These are phyloP conservation scores for Torulaspora indica DNA, from an alignment of 805 yeast species.

Conservation along the genomic window DNA sequence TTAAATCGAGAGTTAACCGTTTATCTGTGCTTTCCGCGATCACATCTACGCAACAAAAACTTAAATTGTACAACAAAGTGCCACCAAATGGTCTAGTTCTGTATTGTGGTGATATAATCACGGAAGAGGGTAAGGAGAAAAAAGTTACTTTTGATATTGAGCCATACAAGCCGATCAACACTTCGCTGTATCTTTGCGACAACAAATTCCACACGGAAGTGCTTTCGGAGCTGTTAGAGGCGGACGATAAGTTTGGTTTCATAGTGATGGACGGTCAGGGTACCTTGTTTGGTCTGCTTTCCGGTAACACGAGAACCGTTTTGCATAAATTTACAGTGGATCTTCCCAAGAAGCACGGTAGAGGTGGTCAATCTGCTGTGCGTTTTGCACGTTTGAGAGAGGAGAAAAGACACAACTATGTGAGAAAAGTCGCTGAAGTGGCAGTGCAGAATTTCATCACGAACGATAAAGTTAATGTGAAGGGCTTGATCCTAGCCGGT, in stretches of 20 bases:
- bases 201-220: slow-evolving; percentile 98
- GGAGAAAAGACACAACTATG: slow-evolving; percentile 97
- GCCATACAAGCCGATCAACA: slow-evolving; percentile 98
- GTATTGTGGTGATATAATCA: slow-evolving; percentile 97
- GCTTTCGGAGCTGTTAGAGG: slow-evolving; percentile 84
- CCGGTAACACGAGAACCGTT: slow-evolving; percentile 96
- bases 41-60: slow-evolving; percentile 95
- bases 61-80: slow-evolving; percentile 80
- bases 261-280: slow-evolving; percentile 99
- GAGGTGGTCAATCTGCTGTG: slow-evolving; percentile 99
- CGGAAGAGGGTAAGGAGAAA: slow-evolving; percentile 96
- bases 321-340: slow-evolving; percentile 95
- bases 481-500: slow-evolving; percentile 96
- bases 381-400: slow-evolving; percentile 99
- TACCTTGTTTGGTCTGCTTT: slow-evolving; percentile 86
- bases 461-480: slow-evolving; percentile 88
- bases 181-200: slow-evolving; percentile 94
- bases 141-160: slow-evolving; percentile 95
- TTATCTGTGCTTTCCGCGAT: slow-evolving; percentile 93
- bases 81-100: slow-evolving; percentile 94
- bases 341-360: slow-evolving; percentile 98
- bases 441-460: slow-evolving; percentile 97
- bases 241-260: slow-evolving; percentile 95
- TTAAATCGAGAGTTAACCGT: slow-evolving; percentile 96
- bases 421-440: slow-evolving; percentile 95